These are phyloP conservation scores for Eimeria acervulina DNA, from an alignment of 169 alveolate species.

Conservation along the genomic window DNA sequence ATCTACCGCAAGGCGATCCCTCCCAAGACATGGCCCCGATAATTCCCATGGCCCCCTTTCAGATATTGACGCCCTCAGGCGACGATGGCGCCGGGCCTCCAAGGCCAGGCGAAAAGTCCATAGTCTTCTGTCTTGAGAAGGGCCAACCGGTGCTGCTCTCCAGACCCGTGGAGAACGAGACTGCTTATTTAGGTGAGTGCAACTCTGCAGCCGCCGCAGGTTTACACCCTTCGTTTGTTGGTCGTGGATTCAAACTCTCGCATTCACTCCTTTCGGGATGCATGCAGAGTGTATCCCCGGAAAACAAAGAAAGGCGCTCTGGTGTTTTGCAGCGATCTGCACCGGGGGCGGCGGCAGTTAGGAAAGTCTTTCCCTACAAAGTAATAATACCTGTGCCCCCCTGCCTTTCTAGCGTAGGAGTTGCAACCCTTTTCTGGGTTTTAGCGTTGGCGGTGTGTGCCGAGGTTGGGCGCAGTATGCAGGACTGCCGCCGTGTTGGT, in stretches of 20 bases:
- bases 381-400: neutral
- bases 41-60: conserved; percentile 2
- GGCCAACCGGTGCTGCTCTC: conserved; percentile 22
- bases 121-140: conserved; percentile 18
- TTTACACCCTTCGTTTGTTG: neutral
- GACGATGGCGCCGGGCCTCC: neutral
- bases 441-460: neutral
- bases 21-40: neutral
- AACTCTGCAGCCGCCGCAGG: neutral
- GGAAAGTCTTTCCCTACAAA: neutral
- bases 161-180: neutral
- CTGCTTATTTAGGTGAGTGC: conserved; percentile 37
- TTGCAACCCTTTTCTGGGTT: neutral
- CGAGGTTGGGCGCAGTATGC: neutral
- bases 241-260: neutral
- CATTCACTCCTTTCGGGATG: neutral
- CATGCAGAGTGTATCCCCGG: neutral
- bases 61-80: neutral
- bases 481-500: neutral
- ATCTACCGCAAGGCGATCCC: neutral
- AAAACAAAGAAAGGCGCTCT: neutral
- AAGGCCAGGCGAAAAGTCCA: conserved; percentile 22
- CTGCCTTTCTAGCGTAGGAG: neutral
- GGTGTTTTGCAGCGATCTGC: neutral
- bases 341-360: neutral